Conservation (phyloP, 768 basidiomycete genomes). For the Pulveroboletus sp. region DNA sequence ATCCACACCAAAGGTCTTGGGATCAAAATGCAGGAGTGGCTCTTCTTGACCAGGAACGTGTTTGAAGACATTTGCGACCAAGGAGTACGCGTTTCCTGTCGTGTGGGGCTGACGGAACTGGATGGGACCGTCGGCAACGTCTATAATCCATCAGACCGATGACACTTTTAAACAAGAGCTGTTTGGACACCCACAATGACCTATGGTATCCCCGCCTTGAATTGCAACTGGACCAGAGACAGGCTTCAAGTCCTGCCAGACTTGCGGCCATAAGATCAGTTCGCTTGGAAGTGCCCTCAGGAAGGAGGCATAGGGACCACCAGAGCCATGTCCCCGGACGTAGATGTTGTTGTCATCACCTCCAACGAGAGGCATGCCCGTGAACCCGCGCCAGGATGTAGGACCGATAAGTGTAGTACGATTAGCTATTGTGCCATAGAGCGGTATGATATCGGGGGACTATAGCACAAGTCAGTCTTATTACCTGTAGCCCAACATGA, state of each 20-base stretch:
- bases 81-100: neutral
- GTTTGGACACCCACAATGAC: too few species aligned
- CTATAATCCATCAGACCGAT: neutral
- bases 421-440: neutral
- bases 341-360: neutral
- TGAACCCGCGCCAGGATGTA: neutral
- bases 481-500: too few species aligned
- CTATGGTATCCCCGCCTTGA: neutral
- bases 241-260: neutral
- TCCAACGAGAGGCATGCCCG: neutral
- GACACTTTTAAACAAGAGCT: too few species aligned
- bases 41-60: neutral
- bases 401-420: slow-evolving; percentile 2
- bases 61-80: slow-evolving; percentile 5
- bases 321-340: neutral
- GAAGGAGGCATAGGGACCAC: neutral
- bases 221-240: neutral
- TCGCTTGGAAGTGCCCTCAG: neutral
- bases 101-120: slow-evolving; percentile 5
- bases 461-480: neutral
- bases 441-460: neutral
- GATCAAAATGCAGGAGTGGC: neutral
- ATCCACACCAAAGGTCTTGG: too few species aligned
- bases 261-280: neutral
- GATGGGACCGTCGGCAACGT: neutral